A percentile compares a stretch with the other conserved stretches of the same genome.
Conservation (phyloP, 441 rosid genomes). For the Eugenia klotzschiana region DNA sequence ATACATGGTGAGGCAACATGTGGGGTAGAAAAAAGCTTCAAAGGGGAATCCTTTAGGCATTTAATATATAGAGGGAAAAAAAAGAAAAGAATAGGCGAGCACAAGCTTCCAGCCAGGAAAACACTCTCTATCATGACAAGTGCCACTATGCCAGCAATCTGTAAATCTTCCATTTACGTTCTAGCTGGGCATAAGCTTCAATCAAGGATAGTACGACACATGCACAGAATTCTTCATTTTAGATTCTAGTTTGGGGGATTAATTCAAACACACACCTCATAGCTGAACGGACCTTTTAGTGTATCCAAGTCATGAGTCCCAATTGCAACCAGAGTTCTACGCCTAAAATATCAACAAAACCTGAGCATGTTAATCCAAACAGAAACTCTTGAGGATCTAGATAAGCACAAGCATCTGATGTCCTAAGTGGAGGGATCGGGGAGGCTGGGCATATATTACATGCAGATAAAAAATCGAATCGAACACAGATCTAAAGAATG, state of each 20-base stretch:
- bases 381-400: neutral
- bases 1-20: neutral
- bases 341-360: slow-evolving; percentile 29
- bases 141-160: neutral
- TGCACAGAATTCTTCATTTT: neutral
- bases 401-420: neutral
- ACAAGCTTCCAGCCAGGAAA: neutral
- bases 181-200: neutral
- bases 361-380: neutral
- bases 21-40: neutral
- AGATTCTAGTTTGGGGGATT: neutral
- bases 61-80: neutral
- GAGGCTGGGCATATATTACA: neutral
- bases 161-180: neutral
- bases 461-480: neutral
- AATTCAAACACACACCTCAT: slow-evolving; percentile 48
- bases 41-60: neutral
- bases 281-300: slow-evolving; percentile 73
- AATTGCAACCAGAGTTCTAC: slow-evolving; percentile 79
- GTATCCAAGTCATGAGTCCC: slow-evolving; percentile 97
- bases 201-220: neutral
- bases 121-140: neutral
- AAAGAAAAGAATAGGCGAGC: neutral
- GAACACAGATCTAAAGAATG: neutral
- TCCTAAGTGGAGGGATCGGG: neutral